phyloP scores from a whole-genome alignment of 805 yeast genomes.

The Yamadazyma kitorensis region DNA sequence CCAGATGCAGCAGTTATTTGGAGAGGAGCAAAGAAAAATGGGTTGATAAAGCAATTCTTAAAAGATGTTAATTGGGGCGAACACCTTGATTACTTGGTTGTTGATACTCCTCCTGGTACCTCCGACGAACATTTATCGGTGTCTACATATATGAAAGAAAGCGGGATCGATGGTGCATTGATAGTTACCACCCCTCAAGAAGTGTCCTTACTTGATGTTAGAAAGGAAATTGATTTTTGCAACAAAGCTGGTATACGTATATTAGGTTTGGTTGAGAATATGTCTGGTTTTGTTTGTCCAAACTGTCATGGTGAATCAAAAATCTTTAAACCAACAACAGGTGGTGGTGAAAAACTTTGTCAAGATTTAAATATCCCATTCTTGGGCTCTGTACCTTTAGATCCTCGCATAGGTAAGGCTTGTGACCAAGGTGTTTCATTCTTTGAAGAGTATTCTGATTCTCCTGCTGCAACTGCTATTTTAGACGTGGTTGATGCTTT shows the following conservation, averaged over 20 bases:
- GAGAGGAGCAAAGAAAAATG: slow-evolving; percentile 96
- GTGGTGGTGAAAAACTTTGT: slow-evolving; percentile 88
- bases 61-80: slow-evolving; percentile 96
- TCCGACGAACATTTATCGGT: slow-evolving; percentile 95
- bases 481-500: slow-evolving; percentile 75
- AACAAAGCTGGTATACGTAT: slow-evolving; percentile 83
- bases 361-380: slow-evolving; percentile 74
- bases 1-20: slow-evolving; percentile 92
- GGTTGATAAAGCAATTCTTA: slow-evolving; percentile 86
- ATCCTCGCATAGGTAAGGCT: slow-evolving; percentile 87
- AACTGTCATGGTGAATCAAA: slow-evolving; percentile 85
- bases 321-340: slow-evolving; percentile 93
- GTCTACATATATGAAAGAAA: slow-evolving; percentile 80
- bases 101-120: slow-evolving; percentile 99
- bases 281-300: slow-evolving; percentile 99
- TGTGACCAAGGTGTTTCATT: slow-evolving; percentile 88
- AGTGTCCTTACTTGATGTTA: slow-evolving; percentile 88
- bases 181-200: slow-evolving; percentile 98
- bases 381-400: slow-evolving; percentile 91
- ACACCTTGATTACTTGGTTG: slow-evolving; percentile 71
- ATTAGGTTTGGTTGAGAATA: slow-evolving; percentile 91
- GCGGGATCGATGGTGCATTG: slow-evolving; percentile 93
- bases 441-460: slow-evolving; percentile 79
- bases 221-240: slow-evolving; percentile 95
- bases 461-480: slow-evolving; percentile 89